Evolutionary conservation across 352 stramenopile genomes (phyloP), one percentile per base, ranked within the genome.

Genomic region (Phytophthora pisi): DNA sequence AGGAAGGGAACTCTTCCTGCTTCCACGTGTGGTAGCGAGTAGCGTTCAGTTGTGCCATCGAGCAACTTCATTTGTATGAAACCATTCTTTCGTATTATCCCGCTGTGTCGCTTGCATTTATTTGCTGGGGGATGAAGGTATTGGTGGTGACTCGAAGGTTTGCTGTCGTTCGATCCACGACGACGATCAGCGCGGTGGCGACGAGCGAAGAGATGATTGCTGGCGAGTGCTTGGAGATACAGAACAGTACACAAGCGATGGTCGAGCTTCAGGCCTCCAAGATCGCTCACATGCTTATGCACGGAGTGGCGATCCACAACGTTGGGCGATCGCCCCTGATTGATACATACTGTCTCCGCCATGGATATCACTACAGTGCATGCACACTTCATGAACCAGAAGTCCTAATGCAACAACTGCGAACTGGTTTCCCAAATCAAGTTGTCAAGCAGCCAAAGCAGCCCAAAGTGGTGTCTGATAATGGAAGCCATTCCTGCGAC

Each of bases 11-110:
- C 15, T 7, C 7, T 6, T 57, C 46, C 38, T 43, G 15, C 36
- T 40, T 52, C 28, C 46, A 30, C 59, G 59, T 57, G 16, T 61
- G 15, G 50, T 46, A 46, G 38, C 38, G 38, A 46, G 38, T 72
- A 67, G 64, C 51, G 64, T 72, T 67, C 20, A 24, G 64, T 53
- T 57, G 45, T 71, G 59, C 57, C 28, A 67, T 66, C 18, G 45
- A 62, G 51, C 57, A 72, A 55, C 57, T 66, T 55, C 26, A 46
- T 66, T 67, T 65, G 64, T 72, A 62, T 63, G 46, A 64, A 51
- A 52, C 16, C 23, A 13, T 70, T 65, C 52, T 63, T 68, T 28
- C 61, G 53, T 68, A 68, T 68, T 54, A 68, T 20, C 7, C 5
- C 3, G 40, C 10, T 31, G 36, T 61, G 51, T 46, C 8, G 30